Evolutionary conservation across 1,284 basidiomycete genomes (phyloP).

Genomic region (Hortiboletus rubellus): DNA sequence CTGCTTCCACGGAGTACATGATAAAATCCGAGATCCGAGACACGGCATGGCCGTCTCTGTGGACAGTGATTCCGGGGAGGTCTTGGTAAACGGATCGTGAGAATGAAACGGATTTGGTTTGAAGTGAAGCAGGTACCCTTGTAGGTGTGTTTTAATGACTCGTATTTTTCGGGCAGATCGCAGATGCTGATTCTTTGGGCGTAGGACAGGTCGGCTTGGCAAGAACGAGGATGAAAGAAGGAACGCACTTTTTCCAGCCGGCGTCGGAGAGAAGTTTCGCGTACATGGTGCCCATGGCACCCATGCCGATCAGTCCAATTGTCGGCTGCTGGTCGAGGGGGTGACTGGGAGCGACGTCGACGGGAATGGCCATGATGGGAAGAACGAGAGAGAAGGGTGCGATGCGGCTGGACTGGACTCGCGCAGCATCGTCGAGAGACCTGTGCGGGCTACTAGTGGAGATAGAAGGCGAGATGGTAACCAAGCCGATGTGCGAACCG

Average conservation of each 20-base stretch:
- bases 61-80: constrained; percentile 55
- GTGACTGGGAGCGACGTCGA: constrained; percentile 51
- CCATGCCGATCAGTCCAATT: constrained; percentile 91
- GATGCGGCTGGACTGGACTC: too few relatives aligned
- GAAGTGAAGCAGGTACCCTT: constrained; percentile 45
- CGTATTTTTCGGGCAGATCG: constrained; percentile 80
- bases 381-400: too few relatives aligned
- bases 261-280: constrained; percentile 59
- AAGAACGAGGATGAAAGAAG: not conserved
- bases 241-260: constrained; percentile 80
- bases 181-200: constrained; percentile 83
- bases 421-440: too few relatives aligned
- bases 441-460: too few relatives aligned
- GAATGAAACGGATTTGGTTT: not conserved
- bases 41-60: constrained; percentile 81
- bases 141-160: constrained; percentile 62
- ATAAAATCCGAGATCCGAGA: constrained; percentile 86
- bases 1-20: constrained; percentile 94
- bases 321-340: constrained; percentile 63
- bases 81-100: constrained; percentile 32
- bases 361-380: constrained; percentile 18
- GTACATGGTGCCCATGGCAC: constrained; percentile 96
- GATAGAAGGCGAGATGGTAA: too few relatives aligned
- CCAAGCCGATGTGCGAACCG: too few relatives aligned
- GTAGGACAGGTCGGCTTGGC: not conserved